Conservation (phyloP, 2,329 filamentous ascomycete genomes). For the Aureobasidium melanogenum region DNA sequence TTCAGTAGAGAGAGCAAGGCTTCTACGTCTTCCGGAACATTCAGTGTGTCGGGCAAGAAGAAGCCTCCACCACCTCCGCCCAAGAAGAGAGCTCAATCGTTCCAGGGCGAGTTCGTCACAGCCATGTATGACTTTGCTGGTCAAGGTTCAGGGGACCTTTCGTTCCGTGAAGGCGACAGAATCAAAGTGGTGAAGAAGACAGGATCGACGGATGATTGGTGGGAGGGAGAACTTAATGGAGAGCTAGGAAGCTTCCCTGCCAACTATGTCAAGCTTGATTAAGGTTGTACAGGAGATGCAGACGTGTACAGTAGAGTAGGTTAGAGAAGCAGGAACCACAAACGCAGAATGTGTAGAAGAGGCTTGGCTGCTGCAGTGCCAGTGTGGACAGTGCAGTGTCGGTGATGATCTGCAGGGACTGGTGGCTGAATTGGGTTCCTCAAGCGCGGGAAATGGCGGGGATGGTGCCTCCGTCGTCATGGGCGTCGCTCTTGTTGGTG, state of each 20-base stretch:
- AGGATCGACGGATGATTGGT: conserved; percentile 75
- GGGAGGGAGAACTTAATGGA: conserved; percentile 68
- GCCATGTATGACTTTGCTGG: conserved; percentile 69
- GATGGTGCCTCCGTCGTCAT: background rate
- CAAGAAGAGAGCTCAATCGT: conserved; percentile 47
- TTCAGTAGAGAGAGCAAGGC: conserved; percentile 32
- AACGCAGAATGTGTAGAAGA: background rate
- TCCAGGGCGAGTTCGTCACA: conserved; percentile 38
- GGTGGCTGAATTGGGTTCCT: background rate
- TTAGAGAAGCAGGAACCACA: background rate
- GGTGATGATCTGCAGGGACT: background rate
- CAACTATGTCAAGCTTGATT: conserved; percentile 51
- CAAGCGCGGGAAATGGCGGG: background rate
- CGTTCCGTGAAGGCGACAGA: conserved; percentile 66
- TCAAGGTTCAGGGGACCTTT: conserved; percentile 60
- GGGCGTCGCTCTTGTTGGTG: background rate
- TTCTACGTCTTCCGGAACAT: conserved; percentile 27
- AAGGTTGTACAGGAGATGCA: background rate
- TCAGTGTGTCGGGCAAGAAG: conserved; percentile 50
- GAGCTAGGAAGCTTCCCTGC: conserved; percentile 67
- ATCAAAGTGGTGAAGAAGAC: conserved; percentile 74
- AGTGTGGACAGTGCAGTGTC: no score
- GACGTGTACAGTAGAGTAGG: background rate
- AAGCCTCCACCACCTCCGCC: conserved; percentile 66
- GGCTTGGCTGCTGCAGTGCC: background rate